These are phyloP conservation scores for Mycena rosella DNA, from an alignment of 768 basidiomycete genomes.

Conservation along the genomic window DNA sequence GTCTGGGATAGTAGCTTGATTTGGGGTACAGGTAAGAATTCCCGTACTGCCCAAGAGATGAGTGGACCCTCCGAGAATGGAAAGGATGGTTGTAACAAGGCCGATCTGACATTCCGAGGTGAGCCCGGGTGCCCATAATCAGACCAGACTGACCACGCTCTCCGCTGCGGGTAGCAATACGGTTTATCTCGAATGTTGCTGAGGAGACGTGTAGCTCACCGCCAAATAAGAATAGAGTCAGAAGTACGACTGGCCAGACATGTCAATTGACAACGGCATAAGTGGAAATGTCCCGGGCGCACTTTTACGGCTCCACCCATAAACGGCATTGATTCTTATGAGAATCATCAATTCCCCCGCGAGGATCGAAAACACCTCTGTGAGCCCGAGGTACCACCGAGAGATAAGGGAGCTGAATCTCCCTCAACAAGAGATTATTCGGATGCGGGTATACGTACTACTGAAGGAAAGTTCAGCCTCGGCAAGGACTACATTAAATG, in stretches of 20 bases:
- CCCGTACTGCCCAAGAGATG: slow-evolving; percentile 3
- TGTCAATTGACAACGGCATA: not conserved
- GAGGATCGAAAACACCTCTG: slow-evolving; percentile 21
- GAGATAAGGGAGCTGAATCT: slow-evolving; percentile 1
- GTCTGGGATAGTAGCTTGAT: slow-evolving; percentile 14
- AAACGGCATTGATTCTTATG: no score
- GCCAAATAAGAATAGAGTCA: slow-evolving; percentile 20
- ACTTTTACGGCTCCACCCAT: slow-evolving; percentile 26
- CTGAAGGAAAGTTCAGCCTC: not conserved
- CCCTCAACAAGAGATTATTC: no score
- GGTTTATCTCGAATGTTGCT: no score
- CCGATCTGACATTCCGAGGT: slow-evolving; percentile 14
- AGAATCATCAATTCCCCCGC: slow-evolving; percentile 17
- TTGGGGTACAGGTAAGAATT: slow-evolving; percentile 11
- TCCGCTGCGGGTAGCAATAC: not conserved
- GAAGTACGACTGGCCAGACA: not conserved
- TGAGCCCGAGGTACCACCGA: slow-evolving; percentile 20
- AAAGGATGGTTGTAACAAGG: slow-evolving; percentile 6
- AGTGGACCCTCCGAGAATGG: slow-evolving; percentile 5
- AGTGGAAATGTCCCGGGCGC: not conserved
- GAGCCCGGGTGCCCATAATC: not conserved
- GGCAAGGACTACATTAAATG: not conserved
- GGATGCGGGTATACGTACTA: not conserved
- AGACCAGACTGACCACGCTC: slow-evolving; percentile 8
- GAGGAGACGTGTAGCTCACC: not conserved